A percentile compares a stretch with the other conserved stretches of the same genome.
Evolutionary conservation across 352 stramenopile species (phyloP).

Genomic region (Phytophthora meadii): DNA sequence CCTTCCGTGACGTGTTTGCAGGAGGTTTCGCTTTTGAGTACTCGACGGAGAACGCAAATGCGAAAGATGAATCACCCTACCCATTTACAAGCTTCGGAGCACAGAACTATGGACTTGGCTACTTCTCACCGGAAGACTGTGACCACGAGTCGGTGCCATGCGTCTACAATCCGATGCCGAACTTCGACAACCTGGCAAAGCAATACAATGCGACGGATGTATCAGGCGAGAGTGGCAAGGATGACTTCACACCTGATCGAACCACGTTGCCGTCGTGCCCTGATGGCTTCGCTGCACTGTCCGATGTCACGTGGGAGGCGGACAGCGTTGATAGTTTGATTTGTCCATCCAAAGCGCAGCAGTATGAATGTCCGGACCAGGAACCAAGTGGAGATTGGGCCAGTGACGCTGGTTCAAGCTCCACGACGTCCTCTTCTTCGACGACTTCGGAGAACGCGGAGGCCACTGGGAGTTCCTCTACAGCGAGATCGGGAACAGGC

Average conservation of each 20-base stretch:
- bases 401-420: conserved; percentile 30
- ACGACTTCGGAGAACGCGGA: conserved; percentile 26
- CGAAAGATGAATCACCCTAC: conserved; percentile 56
- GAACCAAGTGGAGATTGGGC: conserved; percentile 60
- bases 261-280: conserved; percentile 45
- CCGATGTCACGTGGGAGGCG: conserved; percentile 47
- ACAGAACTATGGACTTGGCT: conserved; percentile 85
- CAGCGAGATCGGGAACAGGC: conserved; percentile 12
- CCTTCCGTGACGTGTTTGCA: conserved; percentile 64
- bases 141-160: conserved; percentile 64
- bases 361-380: conserved; percentile 56
- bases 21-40: conserved; percentile 87
- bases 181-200: conserved; percentile 56
- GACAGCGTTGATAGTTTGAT: conserved; percentile 49
- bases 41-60: conserved; percentile 80
- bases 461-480: conserved; percentile 12
- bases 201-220: conserved; percentile 57
- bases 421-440: conserved; percentile 29
- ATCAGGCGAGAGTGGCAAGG: conserved; percentile 42
- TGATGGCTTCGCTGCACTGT: conserved; percentile 41
- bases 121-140: conserved; percentile 73
- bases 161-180: conserved; percentile 77
- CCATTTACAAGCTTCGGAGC: conserved; percentile 74
- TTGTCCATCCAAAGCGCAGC: conserved; percentile 38
- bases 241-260: conserved; percentile 46